Evolutionary conservation across 805 yeast genomes (phyloP), one percentile per base, ranked within the genome.

Genomic region (Zygoascus ofunaensis): DNA sequence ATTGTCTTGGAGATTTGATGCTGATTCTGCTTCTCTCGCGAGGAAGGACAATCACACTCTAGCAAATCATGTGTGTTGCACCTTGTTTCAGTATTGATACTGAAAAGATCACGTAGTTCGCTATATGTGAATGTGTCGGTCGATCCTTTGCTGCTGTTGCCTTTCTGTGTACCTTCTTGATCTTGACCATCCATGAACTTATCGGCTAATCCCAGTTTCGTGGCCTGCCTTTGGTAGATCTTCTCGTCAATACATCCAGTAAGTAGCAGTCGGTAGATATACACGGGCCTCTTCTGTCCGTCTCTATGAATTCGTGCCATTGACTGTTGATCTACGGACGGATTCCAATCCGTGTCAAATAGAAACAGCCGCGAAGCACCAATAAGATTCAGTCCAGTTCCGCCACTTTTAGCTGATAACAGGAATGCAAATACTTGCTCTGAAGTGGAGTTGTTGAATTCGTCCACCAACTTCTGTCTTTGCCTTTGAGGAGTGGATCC

Each of bases 261-360:
- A 2, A 95, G 82, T 36, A 92, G 64, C 17, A 92, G 62, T 52
- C 98, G 71, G 58, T 92, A 92, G 24, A 90, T 79, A 57, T 68
- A 81, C 8, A 87, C 92, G 0, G 86, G 86, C 39, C 65, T 73
- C 39, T 64, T 74, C 59, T 92, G 98, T 0, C 98, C 98, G 60
- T 90, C 97, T 55, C 98, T 70, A 58, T 90, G 95, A 4, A 92
- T 80, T 50, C 98, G 68, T 1, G 97, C 95, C 94, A 90, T 85
- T 0, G 97, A 95, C 60, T 92, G 98, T 28, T 83, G 61, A 57
- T 92, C 98, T 10, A 81, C 72, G 0, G 96, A 77, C 0, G 98
- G 98, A 51, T 92, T 92, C 98, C 98, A 92, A 57, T 92, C 97
- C 51, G 92, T 86, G 59, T 92, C 98, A 57, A 85, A 82, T 19